Base-by-base conservation (phyloP, 2,329 filamentous ascomycete genomes). In the Clarireedia homoeocarpa region DNA sequence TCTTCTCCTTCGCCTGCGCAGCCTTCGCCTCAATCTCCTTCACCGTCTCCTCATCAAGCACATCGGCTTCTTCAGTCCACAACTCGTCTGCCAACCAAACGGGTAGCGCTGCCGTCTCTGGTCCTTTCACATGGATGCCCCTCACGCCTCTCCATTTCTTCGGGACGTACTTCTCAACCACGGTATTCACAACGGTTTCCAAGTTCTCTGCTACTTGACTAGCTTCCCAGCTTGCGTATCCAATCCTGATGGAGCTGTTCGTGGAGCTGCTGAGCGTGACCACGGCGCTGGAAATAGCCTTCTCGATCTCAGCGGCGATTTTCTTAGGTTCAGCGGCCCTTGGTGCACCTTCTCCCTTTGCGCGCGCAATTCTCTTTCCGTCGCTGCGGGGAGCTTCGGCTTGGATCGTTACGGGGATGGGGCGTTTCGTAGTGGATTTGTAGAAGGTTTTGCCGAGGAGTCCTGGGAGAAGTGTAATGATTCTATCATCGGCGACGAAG, bases 81-180 rank as follows among this genome's bases (percentile, higher is more conserved):
- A 99, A 78, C 77, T 96, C 91, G 64, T 91, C 86, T 4, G 92
- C 88, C 69, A 96, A 75, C 89, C 91, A 99, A 69, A 99, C 85
- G n/a, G 94, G 94, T 67, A 99, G 78, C 7, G 92, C 88, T 59
- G 85, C 86, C 4, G 92, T 96, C 68, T 89, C 84, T 27, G 89
- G 86, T 3, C 90, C 89, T 79, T 97, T 99, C 77, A 99, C 79
- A 72, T 95, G 91, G 59, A 99, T 75, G 61, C 83, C 82, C 71
- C 86, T 85, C 61, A 97, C 80, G 70, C 92, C 94, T 67, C 82
- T 83, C 91, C 91, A 96, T 67, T 91, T 86, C 70, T 92, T 85
- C 17, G 91, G 83, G 47, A 96, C 83, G 69, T 86, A 88, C 71
- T 88, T 91, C 60, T 88, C 84, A 6, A 91, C 83, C 66, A 96